Evolutionary conservation across 2,329 filamentous ascomycete species (phyloP), one percentile per base, ranked within the genome.

Genomic region (Stachybotrys chartarum): DNA sequence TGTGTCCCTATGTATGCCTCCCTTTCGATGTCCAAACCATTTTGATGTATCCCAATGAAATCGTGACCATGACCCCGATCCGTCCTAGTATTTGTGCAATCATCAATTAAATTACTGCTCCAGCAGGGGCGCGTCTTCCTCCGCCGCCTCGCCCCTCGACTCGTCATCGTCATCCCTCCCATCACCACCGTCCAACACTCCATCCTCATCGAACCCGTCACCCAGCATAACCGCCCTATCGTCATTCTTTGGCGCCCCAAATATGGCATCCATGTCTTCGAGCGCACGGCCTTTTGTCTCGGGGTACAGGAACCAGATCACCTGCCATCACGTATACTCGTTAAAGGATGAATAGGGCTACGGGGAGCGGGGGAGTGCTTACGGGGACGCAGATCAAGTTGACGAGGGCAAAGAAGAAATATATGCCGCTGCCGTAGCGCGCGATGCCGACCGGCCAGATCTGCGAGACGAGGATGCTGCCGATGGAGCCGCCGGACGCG

Each of bases 391-490:
- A 63, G 51, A 65, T 63, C 54, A 65, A 60, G 53, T 61, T 57
- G 51, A 57, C 55, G 0, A 51, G 46, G 47, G 53, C 55, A 49
- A 84, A 83, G 57, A 83, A 78, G 59, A 83, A 83, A 64, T 83
- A 83, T 3, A 81, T 76, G 18, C 72, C 73, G 12, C 76, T 76
- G 3, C 79, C 79, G 18, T 82, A 70, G 3, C 67, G 71, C 32
- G 72, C 70, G 50, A 82, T 75, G 5, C 78, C 80, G 1, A 82
- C 70, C 1, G 80, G 79, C 80, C 81, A 84, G 12, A 79, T 72
- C 55, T 82, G 77, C 0, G 78, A 75, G 1, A 78, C 78, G 31
- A 81, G 68, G 52, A 83, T 76, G 31, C 80, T 78, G 0, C 80
- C 81, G 44, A 83, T 72, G n/a, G 80, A 75, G 24, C 78, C 78